Conservation (phyloP, 2,329 filamentous ascomycete genomes). For the Emydomyces testavorans region DNA sequence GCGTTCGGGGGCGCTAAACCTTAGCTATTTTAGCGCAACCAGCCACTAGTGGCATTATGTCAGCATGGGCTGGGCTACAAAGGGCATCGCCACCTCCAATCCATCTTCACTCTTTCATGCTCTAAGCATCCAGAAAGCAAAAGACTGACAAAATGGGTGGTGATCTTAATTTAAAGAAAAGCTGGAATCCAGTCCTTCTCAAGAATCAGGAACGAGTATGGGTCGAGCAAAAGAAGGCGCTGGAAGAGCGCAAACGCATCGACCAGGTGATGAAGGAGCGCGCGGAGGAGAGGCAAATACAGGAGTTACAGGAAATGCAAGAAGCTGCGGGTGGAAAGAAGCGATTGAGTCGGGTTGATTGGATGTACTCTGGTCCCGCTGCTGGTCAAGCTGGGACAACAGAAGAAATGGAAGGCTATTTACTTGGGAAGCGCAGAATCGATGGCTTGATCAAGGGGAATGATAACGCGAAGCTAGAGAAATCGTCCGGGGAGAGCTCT, state of each 20-base stretch:
- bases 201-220: constrained; percentile 86
- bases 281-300: constrained; percentile 81
- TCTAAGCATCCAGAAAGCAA: background rate
- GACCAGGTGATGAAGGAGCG: constrained; percentile 86
- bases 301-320: constrained; percentile 81
- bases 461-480: constrained; percentile 70
- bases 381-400: constrained; percentile 60
- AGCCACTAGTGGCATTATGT: constrained; percentile 3
- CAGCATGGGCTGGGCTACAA: background rate
- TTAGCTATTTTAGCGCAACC: background rate
- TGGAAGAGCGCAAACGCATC: constrained; percentile 88
- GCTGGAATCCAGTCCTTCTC: constrained; percentile 84
- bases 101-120: background rate
- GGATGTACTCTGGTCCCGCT: constrained; percentile 92
- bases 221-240: constrained; percentile 81
- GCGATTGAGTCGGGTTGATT: constrained; percentile 74
- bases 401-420: constrained; percentile 87
- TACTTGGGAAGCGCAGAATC: constrained; percentile 84
- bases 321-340: constrained; percentile 78
- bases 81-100: background rate
- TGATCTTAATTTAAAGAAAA: constrained; percentile 89
- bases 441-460: constrained; percentile 75
- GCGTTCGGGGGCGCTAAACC: constrained; percentile 1
- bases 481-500: constrained; percentile 53
- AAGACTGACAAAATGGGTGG: constrained; percentile 35